These are phyloP conservation scores for Phytophthora pinifolia DNA, from an alignment of 352 stramenopile genomes.

Conservation along the genomic window DNA sequence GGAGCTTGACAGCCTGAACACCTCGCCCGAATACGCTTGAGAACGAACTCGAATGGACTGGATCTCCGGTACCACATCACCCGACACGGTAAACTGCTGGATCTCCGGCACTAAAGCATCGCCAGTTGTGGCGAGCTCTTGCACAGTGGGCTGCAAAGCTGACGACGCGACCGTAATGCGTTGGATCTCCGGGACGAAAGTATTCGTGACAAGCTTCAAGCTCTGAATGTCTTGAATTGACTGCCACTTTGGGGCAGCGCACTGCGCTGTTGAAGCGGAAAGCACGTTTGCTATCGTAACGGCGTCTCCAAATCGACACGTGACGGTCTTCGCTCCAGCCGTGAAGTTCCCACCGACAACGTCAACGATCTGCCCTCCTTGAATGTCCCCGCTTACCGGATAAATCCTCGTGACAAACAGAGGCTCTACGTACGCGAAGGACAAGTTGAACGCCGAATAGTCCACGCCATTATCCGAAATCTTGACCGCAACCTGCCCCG, in stretches of 20 bases:
- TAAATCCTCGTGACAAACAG: constrained; percentile 58
- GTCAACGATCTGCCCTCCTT: constrained; percentile 52
- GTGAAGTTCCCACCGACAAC: constrained; percentile 66
- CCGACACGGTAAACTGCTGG: constrained; percentile 50
- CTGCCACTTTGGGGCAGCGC: constrained; percentile 59
- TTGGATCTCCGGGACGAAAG: constrained; percentile 56
- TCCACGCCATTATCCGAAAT: constrained; percentile 61
- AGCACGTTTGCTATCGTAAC: constrained; percentile 67
- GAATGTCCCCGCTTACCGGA: constrained; percentile 62
- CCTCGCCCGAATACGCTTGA: constrained; percentile 44
- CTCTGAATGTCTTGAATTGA: constrained; percentile 83
- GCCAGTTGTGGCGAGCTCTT: constrained; percentile 33
- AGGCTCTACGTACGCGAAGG: constrained; percentile 52
- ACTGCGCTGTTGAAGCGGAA: constrained; percentile 62
- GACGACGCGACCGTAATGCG: constrained; percentile 45
- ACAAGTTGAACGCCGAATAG: constrained; percentile 49
- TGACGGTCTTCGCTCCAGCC: constrained; percentile 40
- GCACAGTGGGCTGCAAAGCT: constrained; percentile 40
- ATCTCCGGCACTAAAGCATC: constrained; percentile 41
- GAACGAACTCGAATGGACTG: constrained; percentile 37
- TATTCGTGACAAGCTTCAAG: constrained; percentile 51
- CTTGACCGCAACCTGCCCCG: constrained; percentile 38
- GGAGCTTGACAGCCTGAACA: constrained; percentile 35
- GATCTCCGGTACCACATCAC: constrained; percentile 36
- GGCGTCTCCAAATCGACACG: constrained; percentile 89